Evolutionary conservation across 2,329 filamentous ascomycete species (phyloP), one percentile per base, ranked within the genome.

Genomic region (Tolypocladium album): DNA sequence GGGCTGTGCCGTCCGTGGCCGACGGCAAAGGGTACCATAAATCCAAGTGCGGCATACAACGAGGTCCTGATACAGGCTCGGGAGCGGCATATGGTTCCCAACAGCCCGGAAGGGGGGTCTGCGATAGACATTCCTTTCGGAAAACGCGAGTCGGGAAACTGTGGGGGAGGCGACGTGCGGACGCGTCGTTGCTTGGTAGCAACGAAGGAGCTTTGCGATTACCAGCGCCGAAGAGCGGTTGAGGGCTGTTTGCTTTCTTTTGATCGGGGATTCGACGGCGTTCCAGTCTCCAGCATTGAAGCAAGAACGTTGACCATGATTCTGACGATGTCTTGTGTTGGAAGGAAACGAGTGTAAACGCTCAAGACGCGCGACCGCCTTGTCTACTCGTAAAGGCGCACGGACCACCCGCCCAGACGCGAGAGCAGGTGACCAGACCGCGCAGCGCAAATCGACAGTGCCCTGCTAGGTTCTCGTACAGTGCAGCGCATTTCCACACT

Each of bases 61-160:
- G 70, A 78, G 74, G 74, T 79, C 79, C 77, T 76, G 76, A 75
- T 80, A 77, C 83, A 86, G 84, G 82, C 80, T 83, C 81, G 77
- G 78, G 79, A 76, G 81, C 81, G 79, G 78, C 81, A 81, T 78
- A 79, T 75, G 74, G 72, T 70, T 76, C 69, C 64, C 68, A 65
- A 67, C 70, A 72, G 65, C 66, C 69, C 66, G 64, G 62, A 62
- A 66, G 70, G 68, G 72, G 73, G 78, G 78, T 72, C 77, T 73
- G 68, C 69, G 67, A 72, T 73, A 79, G 78, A 83, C 80, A 85
- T 86, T 84, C 82, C 81, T 84, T 80, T 71, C 79, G 82, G 83
- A 88, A 87, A 86, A 88, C 78, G 79, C 79, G 79, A 78, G 79
- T 82, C 85, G 89, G 87, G 87, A 82, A 83, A 91, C 90, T 91